A percentile compares a stretch with the other conserved stretches of the same genome.
phyloP scores from a whole-genome alignment of 2,329 filamentous ascomycete genomes.

The Ascochyta pisi region DNA sequence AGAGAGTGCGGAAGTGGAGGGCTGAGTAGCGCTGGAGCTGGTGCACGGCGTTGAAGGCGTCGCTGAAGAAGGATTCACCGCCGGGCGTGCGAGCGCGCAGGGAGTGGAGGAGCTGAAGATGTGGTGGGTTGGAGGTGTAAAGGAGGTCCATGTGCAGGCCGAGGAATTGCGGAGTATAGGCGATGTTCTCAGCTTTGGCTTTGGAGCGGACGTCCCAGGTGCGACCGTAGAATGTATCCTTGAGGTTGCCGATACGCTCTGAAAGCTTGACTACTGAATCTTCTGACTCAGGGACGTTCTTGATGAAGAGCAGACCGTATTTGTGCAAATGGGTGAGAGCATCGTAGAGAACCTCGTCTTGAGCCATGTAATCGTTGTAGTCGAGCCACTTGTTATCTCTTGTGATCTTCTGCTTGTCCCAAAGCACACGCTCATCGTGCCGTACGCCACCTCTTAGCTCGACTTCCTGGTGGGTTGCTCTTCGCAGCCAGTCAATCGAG shows the following conservation, averaged over 20 bases:
- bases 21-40: conserved; percentile 36
- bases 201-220: conserved; percentile 91
- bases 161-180: conserved; percentile 80
- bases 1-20: conserved; percentile 52
- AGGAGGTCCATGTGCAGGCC: conserved; percentile 93
- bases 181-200: conserved; percentile 85
- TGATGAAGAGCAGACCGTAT: conserved; percentile 79
- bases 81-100: conserved; percentile 79
- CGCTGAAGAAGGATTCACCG: conserved; percentile 86
- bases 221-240: conserved; percentile 87
- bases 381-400: conserved; percentile 64
- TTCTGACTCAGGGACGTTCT: conserved; percentile 72
- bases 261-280: conserved; percentile 72
- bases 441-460: conserved; percentile 42
- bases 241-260: conserved; percentile 75
- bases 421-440: conserved; percentile 51
- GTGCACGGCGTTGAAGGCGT: conserved; percentile 70
- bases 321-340: conserved; percentile 68
- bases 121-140: conserved; percentile 80
- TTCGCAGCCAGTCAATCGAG: conserved; percentile 43
- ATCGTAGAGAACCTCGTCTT: conserved; percentile 63
- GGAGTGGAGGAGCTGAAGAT: conserved; percentile 88
- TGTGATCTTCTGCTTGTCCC: conserved; percentile 57
- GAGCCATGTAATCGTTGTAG: conserved; percentile 74
- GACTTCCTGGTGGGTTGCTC: conserved; percentile 41